Base-by-base conservation (phyloP, 2,329 filamentous ascomycete species). In the Ophiostoma triangulosporum region DNA sequence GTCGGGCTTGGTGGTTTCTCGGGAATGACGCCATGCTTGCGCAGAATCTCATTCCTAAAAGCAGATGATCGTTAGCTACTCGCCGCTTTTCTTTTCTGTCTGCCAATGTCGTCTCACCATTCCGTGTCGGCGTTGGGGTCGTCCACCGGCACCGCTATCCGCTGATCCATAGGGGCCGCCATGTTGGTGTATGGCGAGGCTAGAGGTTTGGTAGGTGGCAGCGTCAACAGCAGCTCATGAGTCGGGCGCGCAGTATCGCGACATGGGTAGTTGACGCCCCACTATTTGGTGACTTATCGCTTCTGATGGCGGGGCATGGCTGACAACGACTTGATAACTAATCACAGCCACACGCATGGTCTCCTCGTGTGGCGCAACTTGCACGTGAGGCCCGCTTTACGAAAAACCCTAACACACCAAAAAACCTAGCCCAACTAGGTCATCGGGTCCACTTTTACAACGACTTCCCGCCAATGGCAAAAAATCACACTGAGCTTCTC, bases 71-170 rank as follows among this genome's bases (percentile, higher is more conserved):
- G 24, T 52, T 20, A 50, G 52, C 4, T 17, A 22, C 12, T 9
- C 11, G 9, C 17, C 9, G 15, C 35, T 40, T 20, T 15, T 29
- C 33, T 58, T 56, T 51, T 46, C 27, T n/a, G 11, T 6, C 6
- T 35, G 12, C n/a, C 14, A 14, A 12, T 9, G 14, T 15, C 12
- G 3, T 9, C 58, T 54, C 72, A 90, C 93, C 93, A 98, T 83
- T 98, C 93, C 58, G 93, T 98, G 66, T 98, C 93, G 58, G 89
- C 93, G 65, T 97, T 95, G 31, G 91, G 91, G 65, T 97, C 84
- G 65, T 95, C 88, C 60, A 98, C 85, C 45, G 90, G 89, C 56
- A 98, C 93, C 63, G 75, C 75, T 60, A 84, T 81, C 48, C 81
- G 73, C 63, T 84, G 78, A 52, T 84, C 81, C 60, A 69, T 63